Base-by-base conservation (phyloP, 2,329 filamentous ascomycete species). In the Exophiala oligosperma region DNA sequence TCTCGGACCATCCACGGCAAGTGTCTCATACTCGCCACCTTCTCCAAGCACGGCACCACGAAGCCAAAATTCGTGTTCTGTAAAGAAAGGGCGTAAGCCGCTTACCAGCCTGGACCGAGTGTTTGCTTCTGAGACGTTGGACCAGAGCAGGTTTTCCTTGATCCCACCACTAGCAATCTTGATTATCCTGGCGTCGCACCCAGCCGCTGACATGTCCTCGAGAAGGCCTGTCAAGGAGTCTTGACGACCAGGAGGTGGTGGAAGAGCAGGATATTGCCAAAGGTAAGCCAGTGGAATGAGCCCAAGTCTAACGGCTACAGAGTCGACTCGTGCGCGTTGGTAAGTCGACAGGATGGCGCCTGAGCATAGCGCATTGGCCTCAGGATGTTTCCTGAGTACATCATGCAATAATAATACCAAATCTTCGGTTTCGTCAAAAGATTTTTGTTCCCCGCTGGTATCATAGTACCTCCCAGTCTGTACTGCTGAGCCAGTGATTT, bases 291-390 rank as follows among this genome's bases (percentile, higher is more conserved):
- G 79, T 12, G 94, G 91, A 0, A 83, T 82, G 11, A 99, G 82
- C 2, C 89, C 89, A n/a, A 97, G 80, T 14, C 94, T 83, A n/a
- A 87, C 71, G 9, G 92, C 92, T 9, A 97, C 87, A 57, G 90
- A 93, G 76, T 99, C 94, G 50, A 99, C 89, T n/a, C 94, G 83
- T 1, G 93, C 97, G 56, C 94, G 88, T 76, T 99, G 94, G 74
- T 99, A 99, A 2, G 92, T 96, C 8, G 91, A 96, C 38, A 97
- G 77, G 61, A 99, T 96, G 21, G 94, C 94, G 54, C 94, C 94
- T 0, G 92, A 91, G 66, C 88, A 92, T 50, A 99, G 78, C 32
- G 93, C 94, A 71, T 95, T 92, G 52, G 90, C 89, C 57, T 88
- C 83, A 0, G 93, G 93, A 70, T 96, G 90, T 1, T 77, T 80